These are phyloP conservation scores for Firmiana major DNA, from an alignment of 345 rosid genomes.

Conservation along the genomic window DNA sequence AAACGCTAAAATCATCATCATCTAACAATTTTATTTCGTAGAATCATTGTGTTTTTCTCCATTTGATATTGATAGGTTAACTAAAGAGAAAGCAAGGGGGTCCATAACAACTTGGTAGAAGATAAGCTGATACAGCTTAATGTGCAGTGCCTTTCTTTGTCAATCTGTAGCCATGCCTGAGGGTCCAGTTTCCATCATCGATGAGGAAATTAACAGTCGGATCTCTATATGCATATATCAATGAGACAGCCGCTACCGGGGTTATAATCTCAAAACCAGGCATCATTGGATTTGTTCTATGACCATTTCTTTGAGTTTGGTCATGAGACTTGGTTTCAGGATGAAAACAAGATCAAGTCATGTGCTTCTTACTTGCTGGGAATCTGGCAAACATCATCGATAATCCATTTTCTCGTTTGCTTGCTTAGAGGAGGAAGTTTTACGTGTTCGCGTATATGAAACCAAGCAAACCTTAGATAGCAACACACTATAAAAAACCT, in stretches of 20 bases:
- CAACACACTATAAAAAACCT: no score
- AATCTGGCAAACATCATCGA: background rate
- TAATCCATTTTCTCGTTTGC: background rate
- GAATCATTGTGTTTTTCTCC: background rate
- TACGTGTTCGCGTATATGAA: background rate
- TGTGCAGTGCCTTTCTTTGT: constrained; percentile 3
- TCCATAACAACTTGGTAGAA: constrained; percentile 9
- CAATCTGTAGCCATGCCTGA: background rate
- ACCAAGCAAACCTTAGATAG: no score
- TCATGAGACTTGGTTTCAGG: background rate
- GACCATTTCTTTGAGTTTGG: background rate
- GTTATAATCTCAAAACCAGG: background rate
- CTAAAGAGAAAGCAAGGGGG: constrained; percentile 2
- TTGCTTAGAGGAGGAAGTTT: background rate
- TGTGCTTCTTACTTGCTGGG: background rate
- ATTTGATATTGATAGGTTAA: constrained; percentile 16
- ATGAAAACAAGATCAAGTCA: background rate
- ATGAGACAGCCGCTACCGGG: background rate
- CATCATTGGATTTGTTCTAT: background rate
- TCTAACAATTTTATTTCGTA: background rate
- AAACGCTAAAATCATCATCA: no score
- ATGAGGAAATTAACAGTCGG: background rate
- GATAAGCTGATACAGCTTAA: background rate
- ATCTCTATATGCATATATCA: background rate
- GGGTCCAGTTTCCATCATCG: background rate